Base-by-base conservation (phyloP, 306 rosid species). In the Ormosia emarginata region DNA sequence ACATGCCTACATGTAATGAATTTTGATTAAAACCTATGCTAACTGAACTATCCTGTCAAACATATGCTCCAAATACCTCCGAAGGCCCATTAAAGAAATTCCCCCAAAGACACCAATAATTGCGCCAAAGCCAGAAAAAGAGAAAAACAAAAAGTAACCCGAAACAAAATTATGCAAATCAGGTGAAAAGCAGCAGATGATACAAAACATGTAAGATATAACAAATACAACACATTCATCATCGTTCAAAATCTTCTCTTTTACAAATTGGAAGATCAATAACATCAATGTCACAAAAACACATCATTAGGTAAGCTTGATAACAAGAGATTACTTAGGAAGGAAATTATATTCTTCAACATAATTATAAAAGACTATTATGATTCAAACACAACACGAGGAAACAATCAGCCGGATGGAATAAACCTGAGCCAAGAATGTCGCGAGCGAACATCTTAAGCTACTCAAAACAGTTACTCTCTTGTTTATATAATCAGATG, bases 401-500 rank as follows among this genome's bases (percentile, higher is more conserved):
- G 64, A 43, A 53, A 32, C 36, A 34, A 44, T n/a, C 43, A 44
- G 34, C 70, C 36, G 58, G 71, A 33, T 13, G 17, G 75, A 81
- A 56, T 93, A 85, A 86, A 94, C 98, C 98, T 90, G 92, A 66
- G 97, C 98, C 86, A 93, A 84, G 87, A 95, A 93, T 44, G 88
- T 79, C 10, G 99, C 97, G 58, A 95, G 90, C 4, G 89, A 86
- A 86, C 55, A 76, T 84, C 91, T 88, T 75, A 95, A 86, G 91
- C 71, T 68, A 86, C 81, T 89, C 77, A 95, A 84, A 79, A 92
- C 59, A 15, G 77, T 68, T 81, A 90, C 84, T 84, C 96, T 88
- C 84, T 93, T 92, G 50, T 91, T 77, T 63, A 95, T 89, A 82
- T 87, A 84, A 74, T 74, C 76, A 47, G 96, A 90, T 57, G 98